Evolutionary conservation across 2,329 filamentous ascomycete species (phyloP).

Genomic region (Neofusicoccum cordaticola): DNA sequence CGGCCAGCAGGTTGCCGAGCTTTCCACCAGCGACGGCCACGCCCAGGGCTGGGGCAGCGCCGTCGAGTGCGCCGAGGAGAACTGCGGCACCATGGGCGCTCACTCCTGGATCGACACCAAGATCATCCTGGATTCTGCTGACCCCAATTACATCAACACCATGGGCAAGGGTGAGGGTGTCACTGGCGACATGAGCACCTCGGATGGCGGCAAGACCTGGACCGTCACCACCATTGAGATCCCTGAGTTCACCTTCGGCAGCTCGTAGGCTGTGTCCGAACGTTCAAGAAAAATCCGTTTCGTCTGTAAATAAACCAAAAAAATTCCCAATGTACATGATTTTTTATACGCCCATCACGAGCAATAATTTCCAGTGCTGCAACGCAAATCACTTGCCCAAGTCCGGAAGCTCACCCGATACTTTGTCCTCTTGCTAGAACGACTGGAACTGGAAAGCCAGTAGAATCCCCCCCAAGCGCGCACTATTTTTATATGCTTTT

Average conservation of each 20-base stretch:
- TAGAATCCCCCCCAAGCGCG: too few species aligned
- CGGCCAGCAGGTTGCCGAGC: constrained; percentile 38
- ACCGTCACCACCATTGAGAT: constrained; percentile 40
- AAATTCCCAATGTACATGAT: too few species aligned
- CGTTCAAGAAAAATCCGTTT: too few species aligned
- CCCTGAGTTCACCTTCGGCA: constrained; percentile 23
- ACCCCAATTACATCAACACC: constrained; percentile 42
- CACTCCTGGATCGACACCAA: constrained; percentile 43
- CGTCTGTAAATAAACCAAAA: too few species aligned
- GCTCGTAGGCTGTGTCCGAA: too few species aligned
- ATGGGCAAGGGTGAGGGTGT: constrained; percentile 37
- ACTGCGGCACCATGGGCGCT: constrained; percentile 42
- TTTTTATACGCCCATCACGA: too few species aligned
- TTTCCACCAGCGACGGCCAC: constrained; percentile 45
- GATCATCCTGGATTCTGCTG: constrained; percentile 33
- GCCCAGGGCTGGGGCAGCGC: constrained; percentile 46
- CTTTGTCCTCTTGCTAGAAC: too few species aligned
- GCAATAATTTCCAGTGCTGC: too few species aligned
- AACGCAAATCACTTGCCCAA: too few species aligned
- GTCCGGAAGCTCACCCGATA: too few species aligned
- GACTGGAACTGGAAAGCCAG: too few species aligned
- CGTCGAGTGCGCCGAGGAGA: constrained; percentile 39
- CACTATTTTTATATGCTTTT: too few species aligned
- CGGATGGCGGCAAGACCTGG: constrained; percentile 45
- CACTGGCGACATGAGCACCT: constrained; percentile 41